Percentiles rank a stretch among this genome's conserved stretches.
phyloP scores from a whole-genome alignment of 2,329 filamentous ascomycete species.

The Dothiorella sarmentorum region DNA sequence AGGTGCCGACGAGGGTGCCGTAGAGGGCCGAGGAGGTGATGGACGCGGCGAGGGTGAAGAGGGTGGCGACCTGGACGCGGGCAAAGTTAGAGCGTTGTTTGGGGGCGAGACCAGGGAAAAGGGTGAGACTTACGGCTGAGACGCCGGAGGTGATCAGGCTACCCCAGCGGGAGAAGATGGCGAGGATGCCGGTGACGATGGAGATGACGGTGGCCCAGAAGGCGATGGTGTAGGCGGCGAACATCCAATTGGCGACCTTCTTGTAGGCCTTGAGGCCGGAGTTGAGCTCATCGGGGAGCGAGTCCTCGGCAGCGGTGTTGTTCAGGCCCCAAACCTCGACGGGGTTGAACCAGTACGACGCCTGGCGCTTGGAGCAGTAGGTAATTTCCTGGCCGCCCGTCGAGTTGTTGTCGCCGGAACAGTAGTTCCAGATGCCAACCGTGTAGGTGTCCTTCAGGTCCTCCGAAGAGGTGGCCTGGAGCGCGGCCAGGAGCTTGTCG shows the following conservation, averaged over 20 bases:
- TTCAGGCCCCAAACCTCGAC: constrained; percentile 65
- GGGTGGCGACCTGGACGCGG: constrained; percentile 47
- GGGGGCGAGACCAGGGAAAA: not conserved
- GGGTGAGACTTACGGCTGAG: constrained; percentile 57
- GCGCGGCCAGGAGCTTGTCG: constrained; percentile 39
- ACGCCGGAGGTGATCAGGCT: constrained; percentile 80
- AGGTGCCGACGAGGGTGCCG: constrained; percentile 63
- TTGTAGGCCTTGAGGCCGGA: constrained; percentile 70
- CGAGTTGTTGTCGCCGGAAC: constrained; percentile 58
- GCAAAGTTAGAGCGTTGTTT: not conserved
- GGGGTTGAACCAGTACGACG: constrained; percentile 73
- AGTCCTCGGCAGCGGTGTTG: constrained; percentile 45
- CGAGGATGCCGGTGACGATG: constrained; percentile 74
- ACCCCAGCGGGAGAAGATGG: constrained; percentile 77
- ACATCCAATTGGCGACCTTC: constrained; percentile 74
- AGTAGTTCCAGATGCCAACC: constrained; percentile 85
- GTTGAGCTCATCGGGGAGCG: constrained; percentile 61
- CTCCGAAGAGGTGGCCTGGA: constrained; percentile 36
- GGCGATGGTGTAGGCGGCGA: constrained; percentile 74
- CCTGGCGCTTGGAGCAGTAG: constrained; percentile 67
- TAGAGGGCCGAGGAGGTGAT: constrained; percentile 73
- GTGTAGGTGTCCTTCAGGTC: constrained; percentile 73
- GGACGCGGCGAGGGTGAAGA: constrained; percentile 64
- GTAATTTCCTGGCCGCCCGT: constrained; percentile 45
- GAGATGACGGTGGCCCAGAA: constrained; percentile 67